A percentile compares a stretch with the other conserved stretches of the same genome.
Evolutionary conservation across 495 filamentous ascomycete genomes (phyloP).

Genomic region (Trichodelitschia bisporula): DNA sequence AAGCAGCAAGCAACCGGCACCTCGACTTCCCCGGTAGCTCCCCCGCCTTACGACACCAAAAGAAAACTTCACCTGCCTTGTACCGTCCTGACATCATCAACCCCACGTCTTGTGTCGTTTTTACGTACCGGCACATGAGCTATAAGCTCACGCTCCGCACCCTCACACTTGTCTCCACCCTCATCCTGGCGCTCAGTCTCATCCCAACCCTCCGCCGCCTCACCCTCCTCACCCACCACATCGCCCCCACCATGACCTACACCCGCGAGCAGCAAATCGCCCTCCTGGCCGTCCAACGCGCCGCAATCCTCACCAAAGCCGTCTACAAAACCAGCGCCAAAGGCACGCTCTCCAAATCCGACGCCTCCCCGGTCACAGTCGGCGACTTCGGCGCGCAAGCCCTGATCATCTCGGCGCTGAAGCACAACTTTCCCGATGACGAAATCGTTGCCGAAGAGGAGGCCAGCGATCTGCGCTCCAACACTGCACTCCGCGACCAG

Average conservation of each 20-base stretch:
- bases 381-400: slow-evolving; percentile 97
- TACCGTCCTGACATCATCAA: no score
- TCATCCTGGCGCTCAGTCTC: slow-evolving; percentile 25
- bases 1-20: no score
- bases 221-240: slow-evolving; percentile 8
- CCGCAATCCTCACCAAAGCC: slow-evolving; percentile 64
- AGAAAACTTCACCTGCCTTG: no score
- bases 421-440: slow-evolving; percentile 70
- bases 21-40: no score
- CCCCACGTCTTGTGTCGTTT: no score
- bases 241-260: slow-evolving; percentile 22
- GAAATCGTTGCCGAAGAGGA: slow-evolving; percentile 93
- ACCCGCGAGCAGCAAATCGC: slow-evolving; percentile 63
- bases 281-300: slow-evolving; percentile 78
- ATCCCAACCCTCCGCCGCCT: slow-evolving; percentile 19
- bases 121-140: no score
- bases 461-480: slow-evolving; percentile 43
- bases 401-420: slow-evolving; percentile 73
- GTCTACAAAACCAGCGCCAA: slow-evolving; percentile 86
- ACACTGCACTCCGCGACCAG: slow-evolving; percentile 36
- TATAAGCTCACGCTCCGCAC: no score
- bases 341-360: slow-evolving; percentile 79
- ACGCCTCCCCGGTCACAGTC: slow-evolving; percentile 89
- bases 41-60: no score
- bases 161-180: slow-evolving; percentile 15